These are phyloP conservation scores for Fusarium burgessii DNA, from an alignment of 2,329 filamentous ascomycete species.

Conservation along the genomic window DNA sequence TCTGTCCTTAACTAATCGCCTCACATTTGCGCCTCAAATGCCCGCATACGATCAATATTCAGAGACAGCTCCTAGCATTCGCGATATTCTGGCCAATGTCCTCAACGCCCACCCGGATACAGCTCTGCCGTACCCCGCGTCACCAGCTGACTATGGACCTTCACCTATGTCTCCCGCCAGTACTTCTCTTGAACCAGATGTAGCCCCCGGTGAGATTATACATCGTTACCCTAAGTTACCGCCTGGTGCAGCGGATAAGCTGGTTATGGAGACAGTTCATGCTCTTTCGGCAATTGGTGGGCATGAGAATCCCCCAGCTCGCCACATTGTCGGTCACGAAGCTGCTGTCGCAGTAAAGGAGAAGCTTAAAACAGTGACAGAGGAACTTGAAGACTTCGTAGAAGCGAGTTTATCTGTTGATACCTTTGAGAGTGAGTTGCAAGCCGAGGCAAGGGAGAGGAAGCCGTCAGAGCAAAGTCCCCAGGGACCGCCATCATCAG, in stretches of 20 bases:
- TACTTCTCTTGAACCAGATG: slow-evolving; percentile 50
- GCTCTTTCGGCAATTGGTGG: slow-evolving; percentile 92
- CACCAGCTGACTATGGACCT: slow-evolving; percentile 44
- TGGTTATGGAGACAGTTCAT: slow-evolving; percentile 91
- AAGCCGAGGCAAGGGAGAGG: slow-evolving; percentile 62
- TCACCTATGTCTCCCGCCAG: slow-evolving; percentile 50
- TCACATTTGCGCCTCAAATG: slow-evolving; percentile 85
- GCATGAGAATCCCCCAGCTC: slow-evolving; percentile 92
- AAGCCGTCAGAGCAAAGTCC: slow-evolving; percentile 47
- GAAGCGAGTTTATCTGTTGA: slow-evolving; percentile 90
- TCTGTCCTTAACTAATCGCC: slow-evolving; percentile 84
- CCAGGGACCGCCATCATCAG: slow-evolving; percentile 39
- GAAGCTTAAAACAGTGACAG: slow-evolving; percentile 94
- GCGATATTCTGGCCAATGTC: slow-evolving; percentile 84
- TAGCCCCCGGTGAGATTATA: slow-evolving; percentile 60
- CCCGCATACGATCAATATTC: slow-evolving; percentile 58
- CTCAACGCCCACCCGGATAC: slow-evolving; percentile 81
- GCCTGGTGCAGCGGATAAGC: slow-evolving; percentile 72
- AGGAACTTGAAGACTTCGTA: slow-evolving; percentile 96
- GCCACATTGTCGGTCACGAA: slow-evolving; percentile 94
- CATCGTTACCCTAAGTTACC: slow-evolving; percentile 82
- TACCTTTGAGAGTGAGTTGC: slow-evolving; percentile 71
- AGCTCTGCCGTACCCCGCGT: slow-evolving; percentile 52
- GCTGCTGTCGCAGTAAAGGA: slow-evolving; percentile 90
- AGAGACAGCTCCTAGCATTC: slow-evolving; percentile 78